These are phyloP conservation scores for Jacaranda mimosifolia DNA, from an alignment of 257 asterid genomes.

Conservation along the genomic window DNA sequence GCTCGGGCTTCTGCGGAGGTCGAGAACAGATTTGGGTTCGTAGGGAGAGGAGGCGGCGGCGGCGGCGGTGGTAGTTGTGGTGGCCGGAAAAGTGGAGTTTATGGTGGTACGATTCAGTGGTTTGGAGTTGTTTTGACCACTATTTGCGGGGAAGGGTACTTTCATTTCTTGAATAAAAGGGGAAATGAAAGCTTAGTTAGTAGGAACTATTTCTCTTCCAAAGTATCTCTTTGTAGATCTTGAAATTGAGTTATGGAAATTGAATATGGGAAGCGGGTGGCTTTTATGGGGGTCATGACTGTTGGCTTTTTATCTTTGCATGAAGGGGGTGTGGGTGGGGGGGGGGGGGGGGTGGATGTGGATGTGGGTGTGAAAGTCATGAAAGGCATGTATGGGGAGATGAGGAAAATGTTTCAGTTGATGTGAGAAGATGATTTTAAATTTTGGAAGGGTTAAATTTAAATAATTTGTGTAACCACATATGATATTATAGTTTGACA, in stretches of 20 bases:
- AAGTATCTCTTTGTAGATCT: too few relatives aligned
- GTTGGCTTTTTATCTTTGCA: constrained; percentile 37
- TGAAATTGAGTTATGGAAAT: not conserved
- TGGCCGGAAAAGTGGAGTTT: constrained; percentile 27
- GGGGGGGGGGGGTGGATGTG: too few relatives aligned
- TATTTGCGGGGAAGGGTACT: constrained; percentile 67
- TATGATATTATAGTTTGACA: too few relatives aligned
- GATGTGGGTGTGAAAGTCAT: too few relatives aligned
- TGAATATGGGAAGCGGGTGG: not conserved
- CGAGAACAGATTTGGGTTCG: constrained; percentile 92
- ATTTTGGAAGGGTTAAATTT: too few relatives aligned
- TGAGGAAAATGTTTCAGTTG: too few relatives aligned
- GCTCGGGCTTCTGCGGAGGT: constrained; percentile 73
- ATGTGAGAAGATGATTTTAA: too few relatives aligned
- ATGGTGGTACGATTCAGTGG: constrained; percentile 29
- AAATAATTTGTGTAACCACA: too few relatives aligned
- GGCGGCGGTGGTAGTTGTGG: constrained; percentile 25
- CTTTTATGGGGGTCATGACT: constrained; percentile 42
- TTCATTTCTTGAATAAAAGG: constrained; percentile 63
- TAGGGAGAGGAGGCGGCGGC: constrained; percentile 33
- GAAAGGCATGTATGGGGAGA: too few relatives aligned
- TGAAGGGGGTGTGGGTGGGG: not conserved
- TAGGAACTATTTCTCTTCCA: too few relatives aligned
- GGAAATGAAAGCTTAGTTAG: not conserved
- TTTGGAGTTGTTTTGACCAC: constrained; percentile 37